Evolutionary conservation across 805 yeast species (phyloP), one percentile per base, ranked within the genome.

Genomic region (Saccharomyces paradoxus): DNA sequence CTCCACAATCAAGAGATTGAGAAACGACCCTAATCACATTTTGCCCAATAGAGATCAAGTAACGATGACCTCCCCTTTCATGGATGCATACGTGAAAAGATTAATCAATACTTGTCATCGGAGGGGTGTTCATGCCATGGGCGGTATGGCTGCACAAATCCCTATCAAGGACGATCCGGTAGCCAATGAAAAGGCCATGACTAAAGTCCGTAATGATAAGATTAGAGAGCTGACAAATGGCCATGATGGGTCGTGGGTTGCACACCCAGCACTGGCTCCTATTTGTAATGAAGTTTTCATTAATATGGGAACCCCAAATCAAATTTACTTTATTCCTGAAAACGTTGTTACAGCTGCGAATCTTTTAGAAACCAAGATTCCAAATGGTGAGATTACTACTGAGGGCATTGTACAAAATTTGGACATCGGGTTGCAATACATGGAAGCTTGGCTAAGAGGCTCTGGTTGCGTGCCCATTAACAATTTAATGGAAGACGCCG

Each of bases 231-330:
- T 86, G 50, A 71, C 76, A 51, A 84, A 86, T 53, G 94, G 94
- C 50, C 89, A 88, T 72, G 95, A 87, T 74, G 90, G 94, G 51
- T 85, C 92, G 56, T 87, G 95, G 95, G 87, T 87, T 67, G 92
- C 92, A 14, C 94, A 87, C 65, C 95, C 95, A 17, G 91, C 90
- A 22, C 76, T 87, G 68, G 87, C 87, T 27, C 79, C 84, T 17
- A 80, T 86, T 59, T 90, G 89, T 46, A 78, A 84, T 66, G 77
- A 80, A 64, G 87, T 86, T 22, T 87, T 87, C 73, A 79, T 83
- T 67, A 81, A 84, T 68, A 84, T 87, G 91, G 86, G 87, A 60
- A 87, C 92, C 41, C 88, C 91, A 60, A 87, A 87, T 75, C 94
- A 87, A 73, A 78, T 87, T 63, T 71, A 74, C 54, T 66, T 66